Conservation (phyloP, 441 rosid species). For the Erodium chrysanthum region DNA sequence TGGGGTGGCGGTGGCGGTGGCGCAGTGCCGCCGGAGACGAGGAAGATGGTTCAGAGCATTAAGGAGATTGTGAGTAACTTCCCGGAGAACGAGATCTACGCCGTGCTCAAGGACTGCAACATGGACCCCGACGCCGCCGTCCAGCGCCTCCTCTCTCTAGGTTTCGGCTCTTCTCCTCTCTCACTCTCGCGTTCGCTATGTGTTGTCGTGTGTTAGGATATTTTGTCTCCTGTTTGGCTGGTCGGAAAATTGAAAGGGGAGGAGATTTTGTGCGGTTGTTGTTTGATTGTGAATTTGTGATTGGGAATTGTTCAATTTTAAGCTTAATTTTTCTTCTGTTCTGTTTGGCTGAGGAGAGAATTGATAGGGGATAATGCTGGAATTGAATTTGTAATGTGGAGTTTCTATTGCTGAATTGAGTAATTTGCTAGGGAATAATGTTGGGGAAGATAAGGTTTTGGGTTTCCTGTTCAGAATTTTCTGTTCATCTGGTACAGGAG, state of each 20-base stretch:
- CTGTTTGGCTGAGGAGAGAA: not conserved
- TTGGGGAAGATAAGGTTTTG: no score
- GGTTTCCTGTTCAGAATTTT: no score
- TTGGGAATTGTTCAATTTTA: not conserved
- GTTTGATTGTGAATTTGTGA: no score
- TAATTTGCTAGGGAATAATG: no score
- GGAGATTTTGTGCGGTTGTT: no score
- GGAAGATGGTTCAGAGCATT: slow-evolving; percentile 30
- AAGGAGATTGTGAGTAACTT: slow-evolving; percentile 33
- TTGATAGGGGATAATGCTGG: no score
- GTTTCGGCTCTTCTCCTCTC: slow-evolving; percentile 17
- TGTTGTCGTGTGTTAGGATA: no score
- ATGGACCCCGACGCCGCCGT: slow-evolving; percentile 61
- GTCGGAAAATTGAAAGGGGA: no score
- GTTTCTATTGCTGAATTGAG: no score
- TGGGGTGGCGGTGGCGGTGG: slow-evolving; percentile 17
- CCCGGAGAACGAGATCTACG: slow-evolving; percentile 44
- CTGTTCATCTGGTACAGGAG: not conserved
- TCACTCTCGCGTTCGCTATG: not conserved
- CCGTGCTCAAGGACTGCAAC: slow-evolving; percentile 41
- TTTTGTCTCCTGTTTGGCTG: no score
- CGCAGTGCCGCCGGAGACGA: slow-evolving; percentile 15
- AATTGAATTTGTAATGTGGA: no score
- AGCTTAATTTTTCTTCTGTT: not conserved
- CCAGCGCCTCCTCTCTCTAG: slow-evolving; percentile 53